Percentiles rank a stretch among this genome's conserved stretches.
Evolutionary conservation across 192 early-diverging fungal species (phyloP).

Genomic region (Geosiphon pyriformis): DNA sequence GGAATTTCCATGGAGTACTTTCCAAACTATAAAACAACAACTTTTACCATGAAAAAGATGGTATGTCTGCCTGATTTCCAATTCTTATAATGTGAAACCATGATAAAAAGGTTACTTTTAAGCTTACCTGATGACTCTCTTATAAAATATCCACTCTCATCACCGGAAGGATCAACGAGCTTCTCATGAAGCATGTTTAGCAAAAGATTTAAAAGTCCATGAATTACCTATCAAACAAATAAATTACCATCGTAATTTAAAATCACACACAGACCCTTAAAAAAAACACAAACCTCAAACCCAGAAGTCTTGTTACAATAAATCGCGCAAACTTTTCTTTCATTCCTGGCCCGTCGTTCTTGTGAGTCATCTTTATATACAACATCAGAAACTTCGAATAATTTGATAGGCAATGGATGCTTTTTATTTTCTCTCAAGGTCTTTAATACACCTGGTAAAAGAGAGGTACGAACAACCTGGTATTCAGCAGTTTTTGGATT

Average conservation of each 20-base stretch:
- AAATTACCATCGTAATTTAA: neutral
- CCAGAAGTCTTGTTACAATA: slow-evolving; percentile 81
- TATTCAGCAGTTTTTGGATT: slow-evolving; percentile 92
- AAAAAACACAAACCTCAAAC: slow-evolving; percentile 55
- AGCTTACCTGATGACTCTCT: slow-evolving; percentile 64
- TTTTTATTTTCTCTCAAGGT: slow-evolving; percentile 83
- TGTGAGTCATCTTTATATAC: slow-evolving; percentile 79
- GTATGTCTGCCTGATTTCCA: neutral
- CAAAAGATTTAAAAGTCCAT: slow-evolving; percentile 86
- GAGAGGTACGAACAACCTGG: slow-evolving; percentile 87
- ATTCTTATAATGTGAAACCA: neutral
- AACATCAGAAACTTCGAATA: slow-evolving; percentile 96
- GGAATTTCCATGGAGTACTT: no score
- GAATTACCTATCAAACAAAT: slow-evolving; percentile 61
- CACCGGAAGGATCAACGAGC: slow-evolving; percentile 43
- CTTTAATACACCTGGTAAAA: slow-evolving; percentile 92
- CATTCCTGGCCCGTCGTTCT: slow-evolving; percentile 81
- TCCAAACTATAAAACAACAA: no score
- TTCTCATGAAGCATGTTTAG: slow-evolving; percentile 73
- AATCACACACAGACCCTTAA: neutral
- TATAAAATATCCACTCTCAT: slow-evolving; percentile 70
- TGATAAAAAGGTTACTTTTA: no score
- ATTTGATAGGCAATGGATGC: slow-evolving; percentile 81
- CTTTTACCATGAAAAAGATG: no score
- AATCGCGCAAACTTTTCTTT: slow-evolving; percentile 80